A percentile compares a stretch with the other conserved stretches of the same genome.
Conservation (phyloP, 2,329 filamentous ascomycete species). For the Neonectria ditissima region DNA sequence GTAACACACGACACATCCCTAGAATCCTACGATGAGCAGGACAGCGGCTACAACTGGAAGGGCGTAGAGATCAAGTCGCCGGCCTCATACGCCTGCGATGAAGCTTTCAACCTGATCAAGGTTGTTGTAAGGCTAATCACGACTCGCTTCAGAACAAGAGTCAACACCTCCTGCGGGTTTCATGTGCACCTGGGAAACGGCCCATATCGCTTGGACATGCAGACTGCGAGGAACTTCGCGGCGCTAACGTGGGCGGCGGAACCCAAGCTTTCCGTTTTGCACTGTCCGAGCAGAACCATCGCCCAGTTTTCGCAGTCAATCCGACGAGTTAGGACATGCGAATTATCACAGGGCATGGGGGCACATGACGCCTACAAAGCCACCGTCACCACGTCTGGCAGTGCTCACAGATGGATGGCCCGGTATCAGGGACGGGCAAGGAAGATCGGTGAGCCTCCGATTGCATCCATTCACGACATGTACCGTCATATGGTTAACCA, state of each 20-base stretch:
- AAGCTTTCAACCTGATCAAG: constrained; percentile 45
- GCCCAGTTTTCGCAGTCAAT: constrained; percentile 17
- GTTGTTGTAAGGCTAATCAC: constrained; percentile 50
- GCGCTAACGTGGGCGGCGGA: constrained; percentile 53
- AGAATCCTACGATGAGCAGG: neutral
- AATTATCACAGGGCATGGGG: constrained; percentile 14
- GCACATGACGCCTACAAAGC: constrained; percentile 15
- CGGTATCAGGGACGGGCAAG: constrained; percentile 41
- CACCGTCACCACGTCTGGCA: neutral
- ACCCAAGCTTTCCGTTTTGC: constrained; percentile 50
- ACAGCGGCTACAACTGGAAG: constrained; percentile 33
- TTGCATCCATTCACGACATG: constrained; percentile 23
- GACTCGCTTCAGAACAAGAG: constrained; percentile 45
- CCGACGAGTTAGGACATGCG: constrained; percentile 19
- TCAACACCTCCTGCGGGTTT: constrained; percentile 51
- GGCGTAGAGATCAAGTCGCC: constrained; percentile 45
- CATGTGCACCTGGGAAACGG: constrained; percentile 55
- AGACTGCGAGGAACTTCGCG: constrained; percentile 46
- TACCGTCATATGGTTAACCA: neutral
- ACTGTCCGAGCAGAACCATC: constrained; percentile 48
- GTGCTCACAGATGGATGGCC: constrained; percentile 3
- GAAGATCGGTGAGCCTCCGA: constrained; percentile 38
- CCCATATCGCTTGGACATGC: constrained; percentile 43
- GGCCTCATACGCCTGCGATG: constrained; percentile 46
- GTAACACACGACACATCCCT: constrained; percentile 23